These are phyloP conservation scores for Lolium rigidum DNA, from an alignment of 176 grass and related monocot genomes.

Conservation along the genomic window DNA sequence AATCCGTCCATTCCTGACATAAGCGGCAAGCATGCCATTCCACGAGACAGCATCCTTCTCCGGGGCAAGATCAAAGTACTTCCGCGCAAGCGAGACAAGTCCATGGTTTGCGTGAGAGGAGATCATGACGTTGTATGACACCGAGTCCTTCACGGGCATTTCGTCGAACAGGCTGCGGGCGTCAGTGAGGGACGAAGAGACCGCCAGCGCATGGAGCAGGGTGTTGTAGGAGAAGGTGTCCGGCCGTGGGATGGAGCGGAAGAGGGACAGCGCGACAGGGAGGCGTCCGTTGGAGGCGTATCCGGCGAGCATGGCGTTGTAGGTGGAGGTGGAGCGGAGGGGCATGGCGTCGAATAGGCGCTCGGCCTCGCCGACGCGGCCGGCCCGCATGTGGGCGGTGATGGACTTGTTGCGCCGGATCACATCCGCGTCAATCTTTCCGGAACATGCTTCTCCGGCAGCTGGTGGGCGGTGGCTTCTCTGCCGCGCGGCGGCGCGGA, in stretches of 20 bases:
- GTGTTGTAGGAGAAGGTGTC: constrained; percentile 89
- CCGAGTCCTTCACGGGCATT: constrained; percentile 72
- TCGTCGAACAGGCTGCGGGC: constrained; percentile 75
- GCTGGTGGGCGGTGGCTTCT: constrained; percentile 38
- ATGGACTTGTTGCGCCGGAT: constrained; percentile 81
- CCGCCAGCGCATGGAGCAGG: constrained; percentile 63
- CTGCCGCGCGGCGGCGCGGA: constrained; percentile 54
- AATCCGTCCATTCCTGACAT: constrained; percentile 70
- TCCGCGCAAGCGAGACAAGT: constrained; percentile 61
- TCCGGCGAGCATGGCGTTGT: constrained; percentile 87
- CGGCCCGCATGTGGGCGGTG: constrained; percentile 69
- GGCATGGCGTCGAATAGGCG: constrained; percentile 76
- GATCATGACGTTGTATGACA: constrained; percentile 88
- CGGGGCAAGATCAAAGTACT: constrained; percentile 77
- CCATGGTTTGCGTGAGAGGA: constrained; percentile 73
- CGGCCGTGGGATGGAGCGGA: constrained; percentile 60
- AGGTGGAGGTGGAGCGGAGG: constrained; percentile 70
- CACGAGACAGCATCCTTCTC: constrained; percentile 79
- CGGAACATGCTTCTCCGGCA: background rate
- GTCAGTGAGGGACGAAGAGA: constrained; percentile 54
- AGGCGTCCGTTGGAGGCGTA: constrained; percentile 74
- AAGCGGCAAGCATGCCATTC: constrained; percentile 84
- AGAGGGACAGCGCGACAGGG: constrained; percentile 55
- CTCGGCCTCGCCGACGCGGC: constrained; percentile 59
- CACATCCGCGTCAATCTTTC: constrained; percentile 53